These are phyloP conservation scores for Herpetomonas tarakana DNA, from an alignment of 208 protist genomes.

Conservation along the genomic window DNA sequence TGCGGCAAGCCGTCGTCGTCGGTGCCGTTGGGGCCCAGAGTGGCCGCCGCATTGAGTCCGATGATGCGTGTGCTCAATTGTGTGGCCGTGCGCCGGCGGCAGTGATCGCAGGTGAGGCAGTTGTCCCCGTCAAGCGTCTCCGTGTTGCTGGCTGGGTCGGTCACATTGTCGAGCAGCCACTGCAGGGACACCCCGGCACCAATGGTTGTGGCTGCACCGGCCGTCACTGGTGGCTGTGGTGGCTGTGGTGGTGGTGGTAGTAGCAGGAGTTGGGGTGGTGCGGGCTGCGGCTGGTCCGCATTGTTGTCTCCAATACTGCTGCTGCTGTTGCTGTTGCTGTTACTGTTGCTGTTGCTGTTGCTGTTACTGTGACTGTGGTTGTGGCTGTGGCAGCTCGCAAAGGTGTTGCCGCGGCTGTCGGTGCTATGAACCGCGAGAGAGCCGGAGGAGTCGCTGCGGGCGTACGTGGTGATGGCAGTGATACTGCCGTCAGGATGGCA, in stretches of 20 bases:
- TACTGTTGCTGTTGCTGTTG: background rate
- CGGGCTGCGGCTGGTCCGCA: background rate
- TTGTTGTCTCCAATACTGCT: background rate
- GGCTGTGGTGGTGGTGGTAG: background rate
- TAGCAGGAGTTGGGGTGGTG: background rate
- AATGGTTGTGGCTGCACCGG: background rate
- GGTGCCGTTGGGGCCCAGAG: background rate
- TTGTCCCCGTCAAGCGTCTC: constrained; percentile 59
- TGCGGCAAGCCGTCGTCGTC: constrained; percentile 25
- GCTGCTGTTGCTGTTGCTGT: constrained; percentile 4
- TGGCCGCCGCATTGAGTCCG: constrained; percentile 1
- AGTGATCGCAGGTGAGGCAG: constrained; percentile 42
- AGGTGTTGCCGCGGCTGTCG: too few relatives aligned
- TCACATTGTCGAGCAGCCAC: constrained; percentile 34
- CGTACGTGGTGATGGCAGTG: background rate
- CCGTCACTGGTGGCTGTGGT: background rate
- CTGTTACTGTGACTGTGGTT: background rate
- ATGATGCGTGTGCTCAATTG: constrained; percentile 33
- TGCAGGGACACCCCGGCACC: constrained; percentile 27
- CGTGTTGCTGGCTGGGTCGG: constrained; percentile 27
- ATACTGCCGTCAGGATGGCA: background rate
- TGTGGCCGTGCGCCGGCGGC: constrained; percentile 30
- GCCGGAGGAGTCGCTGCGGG: background rate
- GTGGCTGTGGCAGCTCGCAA: background rate
- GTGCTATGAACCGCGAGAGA: background rate